Conservation (phyloP, 768 basidiomycete species). For the Vararia minispora region DNA sequence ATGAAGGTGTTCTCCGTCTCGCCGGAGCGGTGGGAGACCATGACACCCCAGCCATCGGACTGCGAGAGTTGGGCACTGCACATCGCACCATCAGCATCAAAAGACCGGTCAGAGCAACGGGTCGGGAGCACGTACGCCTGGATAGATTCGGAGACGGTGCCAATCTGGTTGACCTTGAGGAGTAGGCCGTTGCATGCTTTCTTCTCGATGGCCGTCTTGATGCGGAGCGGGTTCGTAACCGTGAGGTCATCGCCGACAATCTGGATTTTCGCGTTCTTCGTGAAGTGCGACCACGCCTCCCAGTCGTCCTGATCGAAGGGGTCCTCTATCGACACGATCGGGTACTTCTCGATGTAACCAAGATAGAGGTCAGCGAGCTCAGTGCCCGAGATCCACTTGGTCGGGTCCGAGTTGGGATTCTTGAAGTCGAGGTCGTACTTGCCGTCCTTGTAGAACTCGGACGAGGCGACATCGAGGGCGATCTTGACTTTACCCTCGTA, state of each 20-base stretch:
- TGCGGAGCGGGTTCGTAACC: conserved; percentile 93
- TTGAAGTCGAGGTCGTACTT: conserved; percentile 99
- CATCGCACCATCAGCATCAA: neutral
- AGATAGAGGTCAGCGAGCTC: conserved; percentile 93
- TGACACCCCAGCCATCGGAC: conserved; percentile 96
- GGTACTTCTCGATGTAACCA: conserved; percentile 81
- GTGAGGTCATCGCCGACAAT: conserved; percentile 96
- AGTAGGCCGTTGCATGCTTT: conserved; percentile 98
- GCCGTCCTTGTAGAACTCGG: conserved; percentile 99
- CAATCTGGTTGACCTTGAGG: conserved; percentile 99
- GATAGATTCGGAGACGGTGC: conserved; percentile 97
- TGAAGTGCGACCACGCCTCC: conserved; percentile 96
- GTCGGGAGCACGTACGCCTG: conserved; percentile 66
- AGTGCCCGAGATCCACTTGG: conserved; percentile 88
- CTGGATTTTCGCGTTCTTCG: conserved; percentile 66
- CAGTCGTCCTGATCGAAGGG: conserved; percentile 99
- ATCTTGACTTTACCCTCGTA: conserved; percentile 99
- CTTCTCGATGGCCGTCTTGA: conserved; percentile 99
- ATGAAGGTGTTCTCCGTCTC: conserved; percentile 98
- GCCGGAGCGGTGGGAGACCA: conserved; percentile 98
- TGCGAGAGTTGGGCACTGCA: conserved; percentile 87
- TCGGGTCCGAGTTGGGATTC: conserved; percentile 97
- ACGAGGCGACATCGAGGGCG: conserved; percentile 95
- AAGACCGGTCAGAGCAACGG: neutral
- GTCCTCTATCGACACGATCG: conserved; percentile 92